Conservation (phyloP, 352 stramenopile species). For the Phytophthora sp. region DNA sequence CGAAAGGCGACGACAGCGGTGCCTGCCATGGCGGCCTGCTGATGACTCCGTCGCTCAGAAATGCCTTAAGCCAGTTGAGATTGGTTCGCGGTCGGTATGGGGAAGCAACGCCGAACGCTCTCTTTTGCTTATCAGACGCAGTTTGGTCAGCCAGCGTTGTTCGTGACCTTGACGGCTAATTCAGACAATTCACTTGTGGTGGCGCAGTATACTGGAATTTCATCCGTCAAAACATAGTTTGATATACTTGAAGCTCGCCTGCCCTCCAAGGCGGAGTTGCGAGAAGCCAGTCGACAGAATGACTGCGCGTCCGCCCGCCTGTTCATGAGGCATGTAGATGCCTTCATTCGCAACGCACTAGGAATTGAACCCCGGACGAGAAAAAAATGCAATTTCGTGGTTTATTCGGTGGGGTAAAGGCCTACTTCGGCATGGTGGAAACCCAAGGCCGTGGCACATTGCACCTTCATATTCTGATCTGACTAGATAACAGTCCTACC, state of each 20-base stretch:
- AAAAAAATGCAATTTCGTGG: not conserved
- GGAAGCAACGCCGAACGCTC: slow-evolving; percentile 2
- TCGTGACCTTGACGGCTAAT: slow-evolving; percentile 9
- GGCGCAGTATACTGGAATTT: not conserved
- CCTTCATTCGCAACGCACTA: not conserved
- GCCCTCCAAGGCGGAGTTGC: not conserved
- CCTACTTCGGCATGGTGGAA: slow-evolving; percentile 4
- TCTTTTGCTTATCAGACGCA: slow-evolving; percentile 3
- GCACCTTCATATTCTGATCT: slow-evolving; percentile 3
- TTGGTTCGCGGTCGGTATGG: not conserved
- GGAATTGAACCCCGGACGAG: not conserved
- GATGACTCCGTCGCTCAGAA: not conserved
- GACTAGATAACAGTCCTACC: not conserved
- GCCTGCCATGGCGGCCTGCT: not conserved
- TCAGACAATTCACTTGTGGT: not conserved
- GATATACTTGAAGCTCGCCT: not conserved
- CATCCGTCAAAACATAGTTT: not conserved
- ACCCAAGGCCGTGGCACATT: slow-evolving; percentile 3
- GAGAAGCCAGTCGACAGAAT: not conserved
- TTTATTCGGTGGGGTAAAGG: not conserved
- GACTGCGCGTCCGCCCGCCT: not conserved
- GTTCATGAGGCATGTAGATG: not conserved
- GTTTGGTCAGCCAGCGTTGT: slow-evolving; percentile 6
- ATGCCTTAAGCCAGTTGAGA: slow-evolving; percentile 5
- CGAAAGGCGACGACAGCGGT: slow-evolving; percentile 1